Conservation (phyloP, 495 filamentous ascomycete species). For the Penicillium arizonense region DNA sequence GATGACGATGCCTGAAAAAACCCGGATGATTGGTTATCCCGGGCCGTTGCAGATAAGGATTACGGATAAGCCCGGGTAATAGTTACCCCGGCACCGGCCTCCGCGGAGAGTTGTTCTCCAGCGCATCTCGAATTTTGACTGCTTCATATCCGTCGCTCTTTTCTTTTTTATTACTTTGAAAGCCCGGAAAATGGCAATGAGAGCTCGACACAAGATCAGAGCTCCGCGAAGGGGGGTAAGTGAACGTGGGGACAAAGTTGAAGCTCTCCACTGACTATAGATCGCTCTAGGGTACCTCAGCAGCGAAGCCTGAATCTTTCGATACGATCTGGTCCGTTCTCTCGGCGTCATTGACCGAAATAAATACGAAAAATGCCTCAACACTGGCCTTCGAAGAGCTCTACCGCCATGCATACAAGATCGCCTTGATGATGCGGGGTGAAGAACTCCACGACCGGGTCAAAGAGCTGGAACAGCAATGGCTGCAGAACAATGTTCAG, state of each 20-base stretch:
- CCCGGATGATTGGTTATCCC: no score
- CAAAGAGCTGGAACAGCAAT: constrained; percentile 72
- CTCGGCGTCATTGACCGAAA: constrained; percentile 71
- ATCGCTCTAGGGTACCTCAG: constrained; percentile 49
- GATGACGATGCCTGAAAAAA: constrained; percentile 1
- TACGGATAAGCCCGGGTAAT: no score
- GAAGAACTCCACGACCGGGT: constrained; percentile 78
- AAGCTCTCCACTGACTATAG: constrained; percentile 14
- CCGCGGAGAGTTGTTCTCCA: constrained; percentile 19
- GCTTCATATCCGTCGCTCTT: neutral
- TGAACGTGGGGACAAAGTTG: neutral
- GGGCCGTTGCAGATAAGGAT: no score
- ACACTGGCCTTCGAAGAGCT: constrained; percentile 90
- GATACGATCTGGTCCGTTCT: constrained; percentile 79
- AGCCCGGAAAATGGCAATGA: constrained; percentile 56
- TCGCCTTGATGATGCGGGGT: constrained; percentile 88
- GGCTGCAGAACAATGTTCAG: constrained; percentile 70
- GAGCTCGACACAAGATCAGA: constrained; percentile 67
- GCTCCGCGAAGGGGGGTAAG: constrained; percentile 69
- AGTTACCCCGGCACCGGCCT: constrained; percentile 13
- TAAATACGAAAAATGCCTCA: constrained; percentile 91
- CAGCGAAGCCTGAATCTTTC: constrained; percentile 65
- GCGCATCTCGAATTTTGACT: neutral
- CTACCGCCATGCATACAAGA: constrained; percentile 93
- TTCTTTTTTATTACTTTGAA: neutral